Percentiles rank a stretch among this genome's conserved stretches.
Evolutionary conservation across 2,329 filamentous ascomycete genomes (phyloP).

Genomic region (Aspergillus tanneri): DNA sequence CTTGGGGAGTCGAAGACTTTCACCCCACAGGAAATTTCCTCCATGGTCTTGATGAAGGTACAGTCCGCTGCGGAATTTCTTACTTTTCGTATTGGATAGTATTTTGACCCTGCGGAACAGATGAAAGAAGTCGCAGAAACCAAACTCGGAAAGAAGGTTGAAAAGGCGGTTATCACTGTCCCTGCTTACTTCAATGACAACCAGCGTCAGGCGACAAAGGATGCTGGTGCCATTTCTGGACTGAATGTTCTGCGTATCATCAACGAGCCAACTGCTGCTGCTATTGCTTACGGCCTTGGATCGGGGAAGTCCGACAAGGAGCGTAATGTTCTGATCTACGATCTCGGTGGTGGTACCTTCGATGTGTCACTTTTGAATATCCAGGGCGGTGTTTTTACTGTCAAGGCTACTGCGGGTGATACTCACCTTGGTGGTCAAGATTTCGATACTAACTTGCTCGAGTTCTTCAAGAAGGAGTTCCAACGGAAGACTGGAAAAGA

Average conservation of each 20-base stretch:
- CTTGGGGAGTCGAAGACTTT: conserved; percentile 92
- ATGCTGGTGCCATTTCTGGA: conserved; percentile 94
- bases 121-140: conserved; percentile 99
- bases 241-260: conserved; percentile 99
- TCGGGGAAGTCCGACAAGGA: conserved; percentile 94
- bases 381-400: conserved; percentile 98
- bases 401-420: conserved; percentile 97
- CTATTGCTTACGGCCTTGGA: conserved; percentile 97
- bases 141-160: conserved; percentile 98
- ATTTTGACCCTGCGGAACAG: conserved; percentile 49
- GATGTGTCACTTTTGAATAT: conserved; percentile 99
- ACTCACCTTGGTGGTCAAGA: conserved; percentile 95
- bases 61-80: conserved; percentile 22
- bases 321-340: conserved; percentile 98
- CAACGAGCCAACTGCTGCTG: conserved; percentile 98
- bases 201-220: conserved; percentile 99
- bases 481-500: conserved; percentile 75
- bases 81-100: conserved; percentile 1
- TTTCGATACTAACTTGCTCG: conserved; percentile 93
- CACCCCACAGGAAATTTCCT: conserved; percentile 97
- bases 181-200: conserved; percentile 99
- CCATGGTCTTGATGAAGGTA: conserved; percentile 98
- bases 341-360: conserved; percentile 99
- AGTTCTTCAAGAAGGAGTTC: conserved; percentile 97
- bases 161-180: conserved; percentile 98